Percentiles rank a stretch among this genome's conserved stretches.
phyloP scores from a whole-genome alignment of 73 alveolate species.

The Paramecium pentaurelia region DNA sequence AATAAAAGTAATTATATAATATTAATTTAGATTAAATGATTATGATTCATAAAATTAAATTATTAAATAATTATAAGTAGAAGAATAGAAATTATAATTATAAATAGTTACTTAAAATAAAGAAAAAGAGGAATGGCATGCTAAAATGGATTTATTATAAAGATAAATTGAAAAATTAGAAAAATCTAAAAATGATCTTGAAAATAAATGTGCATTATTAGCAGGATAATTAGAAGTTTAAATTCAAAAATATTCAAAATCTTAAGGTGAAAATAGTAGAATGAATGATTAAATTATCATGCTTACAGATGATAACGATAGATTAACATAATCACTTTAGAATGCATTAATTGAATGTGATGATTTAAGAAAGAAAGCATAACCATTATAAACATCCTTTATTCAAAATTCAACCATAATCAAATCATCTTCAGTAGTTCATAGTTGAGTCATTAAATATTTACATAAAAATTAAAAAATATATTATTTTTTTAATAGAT shows the following conservation, averaged over 20 bases:
- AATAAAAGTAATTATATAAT: neutral
- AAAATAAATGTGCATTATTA: neutral
- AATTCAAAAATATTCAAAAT: neutral
- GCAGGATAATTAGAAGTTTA: neutral
- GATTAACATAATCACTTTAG: slow-evolving; percentile 7
- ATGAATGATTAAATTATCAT: neutral
- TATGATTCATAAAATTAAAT: neutral
- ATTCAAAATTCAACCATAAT: neutral
- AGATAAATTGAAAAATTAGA: slow-evolving; percentile 21
- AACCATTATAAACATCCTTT: neutral
- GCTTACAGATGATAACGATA: neutral
- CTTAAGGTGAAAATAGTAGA: neutral
- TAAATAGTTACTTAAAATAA: neutral
- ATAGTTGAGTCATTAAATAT: neutral
- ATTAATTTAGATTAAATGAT: slow-evolving; percentile 5
- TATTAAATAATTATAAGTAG: neutral
- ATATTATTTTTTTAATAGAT: neutral
- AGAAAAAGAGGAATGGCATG: slow-evolving; percentile 36
- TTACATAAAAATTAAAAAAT: neutral
- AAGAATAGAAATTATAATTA: neutral
- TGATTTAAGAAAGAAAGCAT: slow-evolving; percentile 14
- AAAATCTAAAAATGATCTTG: neutral
- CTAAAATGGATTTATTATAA: neutral
- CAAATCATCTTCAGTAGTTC: neutral
- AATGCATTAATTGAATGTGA: neutral